phyloP scores from a whole-genome alignment of 345 rosid genomes.

The Noccaea caerulescens region DNA sequence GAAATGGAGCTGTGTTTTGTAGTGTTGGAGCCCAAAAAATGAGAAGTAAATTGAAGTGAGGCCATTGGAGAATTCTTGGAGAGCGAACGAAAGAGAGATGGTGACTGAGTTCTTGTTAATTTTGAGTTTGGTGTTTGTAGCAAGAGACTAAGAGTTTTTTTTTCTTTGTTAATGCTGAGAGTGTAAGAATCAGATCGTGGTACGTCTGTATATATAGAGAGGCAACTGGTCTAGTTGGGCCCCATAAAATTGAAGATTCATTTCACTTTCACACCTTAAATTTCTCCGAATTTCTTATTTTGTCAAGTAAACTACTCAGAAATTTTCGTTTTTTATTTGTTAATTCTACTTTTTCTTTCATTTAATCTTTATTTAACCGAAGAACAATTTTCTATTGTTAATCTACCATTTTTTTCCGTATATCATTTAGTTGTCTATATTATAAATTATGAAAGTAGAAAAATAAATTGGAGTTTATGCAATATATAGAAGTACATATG shows the following conservation, averaged over 20 bases:
- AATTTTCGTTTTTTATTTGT: slow-evolving; percentile 6
- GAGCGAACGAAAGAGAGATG: neutral
- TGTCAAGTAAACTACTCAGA: slow-evolving; percentile 30
- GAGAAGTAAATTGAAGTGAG: slow-evolving; percentile 34
- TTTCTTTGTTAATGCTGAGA: neutral
- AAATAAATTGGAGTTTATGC: neutral
- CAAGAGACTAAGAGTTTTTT: neutral
- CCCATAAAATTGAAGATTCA: neutral
- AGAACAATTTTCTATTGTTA: neutral
- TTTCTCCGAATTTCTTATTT: slow-evolving; percentile 21
- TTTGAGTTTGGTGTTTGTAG: slow-evolving; percentile 4
- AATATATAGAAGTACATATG: neutral
- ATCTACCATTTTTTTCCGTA: slow-evolving; percentile 7
- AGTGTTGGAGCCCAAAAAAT: slow-evolving; percentile 34
- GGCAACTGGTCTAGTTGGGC: neutral
- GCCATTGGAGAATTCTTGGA: slow-evolving; percentile 30
- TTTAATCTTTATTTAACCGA: neutral
- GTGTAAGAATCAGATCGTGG: neutral
- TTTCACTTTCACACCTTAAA: slow-evolving; percentile 1
- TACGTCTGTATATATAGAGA: neutral
- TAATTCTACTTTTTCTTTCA: neutral
- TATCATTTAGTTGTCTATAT: neutral
- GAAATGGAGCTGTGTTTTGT: slow-evolving; percentile 25
- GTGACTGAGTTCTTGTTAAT: neutral
- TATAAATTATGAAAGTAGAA: neutral